phyloP scores from a whole-genome alignment of 305 asterid genomes.

The Plantago lanceolata region DNA sequence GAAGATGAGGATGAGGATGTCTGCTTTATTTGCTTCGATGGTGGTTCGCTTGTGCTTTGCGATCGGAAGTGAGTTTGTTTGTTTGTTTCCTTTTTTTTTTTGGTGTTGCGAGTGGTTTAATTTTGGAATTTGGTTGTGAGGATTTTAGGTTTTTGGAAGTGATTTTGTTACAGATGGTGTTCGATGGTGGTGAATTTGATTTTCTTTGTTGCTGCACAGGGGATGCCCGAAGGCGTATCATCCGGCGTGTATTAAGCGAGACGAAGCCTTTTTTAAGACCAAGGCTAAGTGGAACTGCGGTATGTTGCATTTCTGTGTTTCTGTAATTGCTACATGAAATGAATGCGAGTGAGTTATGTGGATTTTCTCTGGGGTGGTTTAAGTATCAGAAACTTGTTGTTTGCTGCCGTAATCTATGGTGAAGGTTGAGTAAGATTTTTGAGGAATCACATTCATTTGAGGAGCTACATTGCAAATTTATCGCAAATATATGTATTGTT shows the following conservation, averaged over 20 bases:
- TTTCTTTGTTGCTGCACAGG: conserved; percentile 38
- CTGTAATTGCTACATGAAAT: not conserved
- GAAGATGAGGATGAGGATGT: conserved; percentile 63
- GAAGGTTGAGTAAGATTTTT: no score
- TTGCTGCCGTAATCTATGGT: no score
- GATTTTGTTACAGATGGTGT: not conserved
- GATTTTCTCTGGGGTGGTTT: no score
- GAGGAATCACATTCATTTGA: no score
- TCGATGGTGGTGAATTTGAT: conserved; percentile 14
- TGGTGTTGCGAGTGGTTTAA: conserved; percentile 5
- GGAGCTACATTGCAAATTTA: no score
- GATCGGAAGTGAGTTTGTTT: conserved; percentile 67
- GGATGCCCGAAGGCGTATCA: conserved; percentile 89
- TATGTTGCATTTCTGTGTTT: conserved; percentile 33
- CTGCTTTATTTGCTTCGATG: conserved; percentile 82
- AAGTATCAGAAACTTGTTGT: no score
- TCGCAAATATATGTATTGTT: no score
- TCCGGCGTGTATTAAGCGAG: conserved; percentile 71
- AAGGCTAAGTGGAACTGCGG: conserved; percentile 79
- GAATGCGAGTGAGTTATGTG: not conserved
- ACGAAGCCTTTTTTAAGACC: conserved; percentile 57
- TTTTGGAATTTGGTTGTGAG: conserved; percentile 10
- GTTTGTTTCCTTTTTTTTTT: not conserved
- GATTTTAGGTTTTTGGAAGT: no score
- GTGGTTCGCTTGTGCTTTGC: conserved; percentile 72